Base-by-base conservation (phyloP, 768 basidiomycete genomes). In the Ramaria sp. region DNA sequence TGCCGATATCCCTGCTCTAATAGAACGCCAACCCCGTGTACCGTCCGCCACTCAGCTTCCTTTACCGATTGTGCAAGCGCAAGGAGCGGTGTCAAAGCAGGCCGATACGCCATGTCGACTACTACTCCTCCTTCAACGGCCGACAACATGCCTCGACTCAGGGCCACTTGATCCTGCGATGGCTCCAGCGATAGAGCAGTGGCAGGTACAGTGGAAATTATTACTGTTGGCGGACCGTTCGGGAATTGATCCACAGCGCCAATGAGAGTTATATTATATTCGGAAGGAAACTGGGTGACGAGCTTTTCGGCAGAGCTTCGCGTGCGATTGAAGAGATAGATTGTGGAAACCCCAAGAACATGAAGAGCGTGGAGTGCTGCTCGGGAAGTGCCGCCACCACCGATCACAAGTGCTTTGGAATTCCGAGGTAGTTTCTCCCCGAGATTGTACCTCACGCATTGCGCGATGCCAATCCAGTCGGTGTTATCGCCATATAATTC, bases 41-140 rank as follows among this genome's bases (percentile, higher is more conserved):
- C 86, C 4, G 74, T 70, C 10, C 68, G 73, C 93, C 93, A 95
- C 34, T 77, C 73, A 31, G 68, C 60, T 11, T 53, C 33, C 7
- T 72, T 73, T 22, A 66, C 70, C 39, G 67, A 64, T 62, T 77
- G 74, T 4, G 91, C 93, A 13, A 95, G 69, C 53, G 68, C 66
- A 24, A 97, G 70, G 54, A 99, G 68, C 0, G 93, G 85, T 13
- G 95, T 98, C 62, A 82, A 78, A 3, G 84, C 80, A 0, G 94
- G 96, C 63, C 85, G 85, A 68, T 97, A 98, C 19, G 94, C 92
- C 86, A 96, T 88, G 63, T 99, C 96, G 11, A 98, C 77, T 11
- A n/a, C n/a, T n/a, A 93, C 85, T 2, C 83, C 83, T 1, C 85
- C 86, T n/a, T 76, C 73, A 6, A 61, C 51, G 4, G 59, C 54